Evolutionary conservation across 23 red algal genomes (phyloP).

Genomic region (Gracilariopsis chorda): DNA sequence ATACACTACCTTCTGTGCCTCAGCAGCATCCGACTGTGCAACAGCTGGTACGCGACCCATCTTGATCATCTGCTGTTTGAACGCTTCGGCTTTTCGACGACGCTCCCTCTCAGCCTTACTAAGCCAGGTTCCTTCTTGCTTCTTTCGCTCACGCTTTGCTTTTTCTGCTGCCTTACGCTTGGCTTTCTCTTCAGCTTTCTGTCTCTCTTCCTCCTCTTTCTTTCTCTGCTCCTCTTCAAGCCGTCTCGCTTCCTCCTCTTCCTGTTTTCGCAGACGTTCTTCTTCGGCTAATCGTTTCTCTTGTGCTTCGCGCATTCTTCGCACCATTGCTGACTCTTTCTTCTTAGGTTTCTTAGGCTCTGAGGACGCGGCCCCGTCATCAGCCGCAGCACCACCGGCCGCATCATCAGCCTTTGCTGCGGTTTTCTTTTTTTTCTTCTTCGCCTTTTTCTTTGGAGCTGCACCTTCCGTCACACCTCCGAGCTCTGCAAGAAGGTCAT

Average conservation of each 20-base stretch:
- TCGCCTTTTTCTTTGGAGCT: conserved; percentile 79
- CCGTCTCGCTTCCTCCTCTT: conserved; percentile 40
- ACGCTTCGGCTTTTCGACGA: conserved; percentile 69
- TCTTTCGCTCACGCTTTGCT: conserved; percentile 65
- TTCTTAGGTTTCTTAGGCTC: conserved; percentile 75
- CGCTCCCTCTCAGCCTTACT: conserved; percentile 79
- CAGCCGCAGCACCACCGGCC: neutral
- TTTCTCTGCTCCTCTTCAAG: conserved; percentile 43
- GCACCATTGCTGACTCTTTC: conserved; percentile 89
- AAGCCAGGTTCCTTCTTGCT: conserved; percentile 86
- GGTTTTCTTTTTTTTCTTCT: conserved; percentile 90
- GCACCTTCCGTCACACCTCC: conserved; percentile 6
- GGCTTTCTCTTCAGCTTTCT: conserved; percentile 66
- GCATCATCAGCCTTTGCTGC: conserved; percentile 64
- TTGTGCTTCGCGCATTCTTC: conserved; percentile 72
- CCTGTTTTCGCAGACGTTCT: conserved; percentile 29
- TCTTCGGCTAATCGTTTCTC: conserved; percentile 64
- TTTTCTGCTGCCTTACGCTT: conserved; percentile 84
- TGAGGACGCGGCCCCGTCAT: neutral
- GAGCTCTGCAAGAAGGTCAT: conserved; percentile 37
- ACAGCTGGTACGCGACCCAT: conserved; percentile 62
- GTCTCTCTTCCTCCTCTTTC: conserved; percentile 51
- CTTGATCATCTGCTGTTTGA: conserved; percentile 69
- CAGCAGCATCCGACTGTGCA: neutral
- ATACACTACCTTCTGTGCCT: neutral